Evolutionary conservation across 2,329 filamentous ascomycete genomes (phyloP), one percentile per base, ranked within the genome.

Genomic region (Arthrobotrys sinensis): DNA sequence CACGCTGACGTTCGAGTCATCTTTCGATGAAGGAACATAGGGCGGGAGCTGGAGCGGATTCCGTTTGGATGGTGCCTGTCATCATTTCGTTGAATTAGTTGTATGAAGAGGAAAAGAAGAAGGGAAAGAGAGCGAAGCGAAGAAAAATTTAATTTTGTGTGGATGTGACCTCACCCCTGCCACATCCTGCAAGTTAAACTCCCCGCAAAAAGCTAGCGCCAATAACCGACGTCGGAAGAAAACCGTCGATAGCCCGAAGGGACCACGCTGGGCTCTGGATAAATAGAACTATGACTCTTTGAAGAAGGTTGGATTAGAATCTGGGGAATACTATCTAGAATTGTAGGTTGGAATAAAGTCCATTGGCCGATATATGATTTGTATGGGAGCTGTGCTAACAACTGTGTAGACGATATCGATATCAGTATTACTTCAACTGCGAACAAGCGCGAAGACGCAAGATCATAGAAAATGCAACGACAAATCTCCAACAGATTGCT

Each of bases 11-110:
- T 57, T 67, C 75, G 67, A 75, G 70, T 75, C 70, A 24, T 63
- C 63, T 55, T 46, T 28, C 34, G 70, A 63, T 24, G 67, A 71
- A 71, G 38, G 75, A 66, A 52, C 75, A 21, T 66, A 62, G 75
- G 75, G 75, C 75, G 75, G 71, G 75, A 78, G 62, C 67, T 72
- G 45, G 45, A 28, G 67, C 75, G 75, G 75, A 72, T 66, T 77
- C 72, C 72, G 65, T 76, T 68, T 72, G 67, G 63, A 34, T 16
- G 60, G 38, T 78, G 75, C 75, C 75, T 72, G 46, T 78, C 75
- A 78, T 78, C 75, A 78, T 78, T 68, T 78, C 75, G 75, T 72
- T 78, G 67, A 78, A 78, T 78, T 78, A 78, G 75, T 78, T 78
- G 75, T 78, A 78, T 78, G 75, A 78, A 68, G 75, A 72, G 62